Base-by-base conservation (phyloP, 345 rosid species). In the Hibiscus tridactylites region DNA sequence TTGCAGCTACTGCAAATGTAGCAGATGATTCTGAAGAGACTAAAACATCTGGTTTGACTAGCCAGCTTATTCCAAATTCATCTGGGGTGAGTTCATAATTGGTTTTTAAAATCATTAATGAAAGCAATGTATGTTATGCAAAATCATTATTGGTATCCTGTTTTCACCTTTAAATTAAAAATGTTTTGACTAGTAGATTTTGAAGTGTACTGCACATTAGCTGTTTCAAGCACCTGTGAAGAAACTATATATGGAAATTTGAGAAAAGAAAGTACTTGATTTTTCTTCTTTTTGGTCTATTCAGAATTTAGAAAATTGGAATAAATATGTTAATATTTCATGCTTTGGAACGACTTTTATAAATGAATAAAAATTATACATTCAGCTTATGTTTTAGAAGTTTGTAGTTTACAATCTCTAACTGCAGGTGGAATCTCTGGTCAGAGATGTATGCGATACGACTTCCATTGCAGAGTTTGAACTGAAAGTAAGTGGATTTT, bases 401-500 rank as follows among this genome's bases (percentile, higher is more conserved):
- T 70, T 73, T 47, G 46, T 70, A 39, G 56, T 28, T 4, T 26
- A 12, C 52, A 21, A 33, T 21, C 59, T 73, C 75, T 2, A 7
- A 64, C 69, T 80, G 76, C 88, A 89, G 97, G 83, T 93, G 79
- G 85, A 93, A 80, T 84, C 81, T 80, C 84, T 93, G 61, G 81
- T 93, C 58, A 76, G 72, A 65, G 90, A 88, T 75, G 78, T 93
- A 72, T 81, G 92, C 37, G 72, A 89, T 64, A 80, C 98, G 73
- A 76, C 86, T 71, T 85, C 91, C 35, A 71, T 93, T 59, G 89
- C 91, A 67, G 96, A 93, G 79, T 88, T 89, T 71, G 93, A 91
- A 73, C 72, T 91, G 68, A 89, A 91, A 84, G 98, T 91, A 82
- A 81, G 88, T 16, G 61, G 50, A n/a, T 66, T 49, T 62, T 33